Percentiles rank a stretch among this genome's conserved stretches.
phyloP scores from a whole-genome alignment of 2,329 filamentous ascomycete genomes.

The Rutstroemia sydowiana region DNA sequence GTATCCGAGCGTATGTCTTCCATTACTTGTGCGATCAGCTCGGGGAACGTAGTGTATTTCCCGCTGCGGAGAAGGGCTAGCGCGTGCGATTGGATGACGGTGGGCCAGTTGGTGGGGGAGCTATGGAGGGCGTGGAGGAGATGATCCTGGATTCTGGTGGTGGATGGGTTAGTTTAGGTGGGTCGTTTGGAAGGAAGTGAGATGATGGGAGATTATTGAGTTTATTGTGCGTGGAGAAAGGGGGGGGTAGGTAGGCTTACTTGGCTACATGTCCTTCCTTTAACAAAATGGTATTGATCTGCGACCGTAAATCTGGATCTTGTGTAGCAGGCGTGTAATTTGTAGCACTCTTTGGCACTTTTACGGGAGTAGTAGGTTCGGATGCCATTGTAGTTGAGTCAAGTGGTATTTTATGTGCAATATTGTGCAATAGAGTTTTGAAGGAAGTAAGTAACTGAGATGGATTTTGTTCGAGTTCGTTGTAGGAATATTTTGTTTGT shows the following conservation, averaged over 20 bases:
- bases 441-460: not conserved
- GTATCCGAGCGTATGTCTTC: slow-evolving; percentile 44
- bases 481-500: too few relatives aligned
- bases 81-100: slow-evolving; percentile 51
- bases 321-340: slow-evolving; percentile 53
- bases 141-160: slow-evolving; percentile 53
- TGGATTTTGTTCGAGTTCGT: too few relatives aligned
- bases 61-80: slow-evolving; percentile 52
- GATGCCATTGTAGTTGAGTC: slow-evolving; percentile 17
- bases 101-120: slow-evolving; percentile 55
- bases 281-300: slow-evolving; percentile 53
- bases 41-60: slow-evolving; percentile 53
- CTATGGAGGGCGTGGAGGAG: slow-evolving; percentile 56
- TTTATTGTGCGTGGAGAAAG: not conserved
- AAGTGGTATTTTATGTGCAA: not conserved
- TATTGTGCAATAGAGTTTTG: too few relatives aligned
- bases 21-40: slow-evolving; percentile 52
- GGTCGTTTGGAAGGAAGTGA: slow-evolving; percentile 2
- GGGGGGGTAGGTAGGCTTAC: slow-evolving; percentile 33
- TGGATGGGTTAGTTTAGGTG: slow-evolving; percentile 3
- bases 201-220: slow-evolving; percentile 2
- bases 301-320: slow-evolving; percentile 54
- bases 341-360: slow-evolving; percentile 48
- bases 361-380: slow-evolving; percentile 43
- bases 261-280: slow-evolving; percentile 52